phyloP scores from a whole-genome alignment of 768 basidiomycete genomes.

The Leccinum obscurum region DNA sequence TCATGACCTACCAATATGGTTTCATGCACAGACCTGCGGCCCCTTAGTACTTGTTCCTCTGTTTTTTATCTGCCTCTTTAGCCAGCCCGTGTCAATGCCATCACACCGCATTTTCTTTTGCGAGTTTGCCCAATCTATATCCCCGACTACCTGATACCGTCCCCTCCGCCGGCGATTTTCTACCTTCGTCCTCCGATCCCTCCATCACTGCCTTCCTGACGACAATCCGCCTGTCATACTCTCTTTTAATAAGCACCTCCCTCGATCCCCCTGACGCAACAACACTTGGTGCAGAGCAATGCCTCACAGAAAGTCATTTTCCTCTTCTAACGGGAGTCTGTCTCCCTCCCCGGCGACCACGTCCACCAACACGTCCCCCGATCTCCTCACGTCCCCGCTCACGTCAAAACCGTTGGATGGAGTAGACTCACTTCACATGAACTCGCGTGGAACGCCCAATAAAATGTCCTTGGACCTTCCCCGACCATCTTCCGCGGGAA shows the following conservation, averaged over 20 bases:
- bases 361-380: slow-evolving; percentile 47
- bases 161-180: slow-evolving; percentile 30
- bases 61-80: slow-evolving; percentile 28
- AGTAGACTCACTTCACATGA: slow-evolving; percentile 20
- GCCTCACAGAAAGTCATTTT: slow-evolving; percentile 50
- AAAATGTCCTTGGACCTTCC: slow-evolving; percentile 51
- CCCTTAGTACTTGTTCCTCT: slow-evolving; percentile 28
- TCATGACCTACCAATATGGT: slow-evolving; percentile 32
- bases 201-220: slow-evolving; percentile 26
- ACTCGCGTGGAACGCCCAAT: slow-evolving; percentile 44
- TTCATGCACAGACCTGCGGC: slow-evolving; percentile 33
- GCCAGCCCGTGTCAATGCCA: slow-evolving; percentile 30
- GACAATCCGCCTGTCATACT: slow-evolving; percentile 17
- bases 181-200: slow-evolving; percentile 27
- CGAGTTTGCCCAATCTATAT: slow-evolving; percentile 29
- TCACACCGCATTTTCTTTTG: slow-evolving; percentile 32
- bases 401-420: slow-evolving; percentile 40
- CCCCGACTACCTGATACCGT: slow-evolving; percentile 26
- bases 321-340: slow-evolving; percentile 51
- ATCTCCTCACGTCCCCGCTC: slow-evolving; percentile 38
- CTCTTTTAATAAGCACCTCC: slow-evolving; percentile 30
- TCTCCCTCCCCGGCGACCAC: slow-evolving; percentile 48
- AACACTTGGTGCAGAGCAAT: slow-evolving; percentile 32
- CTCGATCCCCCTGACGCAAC: slow-evolving; percentile 24
- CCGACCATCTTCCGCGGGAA: slow-evolving; percentile 54